Evolutionary conservation across 768 basidiomycete genomes (phyloP).

Genomic region (Mycena floridula): DNA sequence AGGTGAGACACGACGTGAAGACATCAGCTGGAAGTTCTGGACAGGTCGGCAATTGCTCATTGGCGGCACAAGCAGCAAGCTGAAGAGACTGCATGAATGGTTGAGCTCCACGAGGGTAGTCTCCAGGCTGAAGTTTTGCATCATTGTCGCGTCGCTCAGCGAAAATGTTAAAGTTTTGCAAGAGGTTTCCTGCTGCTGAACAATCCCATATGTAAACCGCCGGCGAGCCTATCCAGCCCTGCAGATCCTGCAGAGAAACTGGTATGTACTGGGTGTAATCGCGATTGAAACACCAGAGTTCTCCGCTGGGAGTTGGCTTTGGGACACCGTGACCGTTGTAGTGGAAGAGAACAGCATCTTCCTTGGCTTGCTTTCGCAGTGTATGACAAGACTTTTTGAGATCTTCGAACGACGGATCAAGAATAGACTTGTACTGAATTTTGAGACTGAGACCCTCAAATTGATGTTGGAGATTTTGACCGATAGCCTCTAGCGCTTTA

Average conservation of each 20-base stretch:
- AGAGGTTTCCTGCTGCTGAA: conserved; percentile 91
- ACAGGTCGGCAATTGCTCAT: conserved; percentile 89
- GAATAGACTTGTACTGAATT: conserved; percentile 88
- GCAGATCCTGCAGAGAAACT: conserved; percentile 88
- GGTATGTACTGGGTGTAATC: conserved; percentile 99
- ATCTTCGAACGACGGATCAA: conserved; percentile 95
- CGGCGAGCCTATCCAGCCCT: conserved; percentile 90
- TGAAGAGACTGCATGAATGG: conserved; percentile 88
- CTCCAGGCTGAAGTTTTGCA: conserved; percentile 47
- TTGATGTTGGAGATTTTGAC: conserved; percentile 88
- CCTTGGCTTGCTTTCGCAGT: conserved; percentile 82
- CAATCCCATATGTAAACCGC: conserved; percentile 99
- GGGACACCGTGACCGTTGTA: conserved; percentile 99
- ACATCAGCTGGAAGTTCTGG: conserved; percentile 97
- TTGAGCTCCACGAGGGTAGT: conserved; percentile 53
- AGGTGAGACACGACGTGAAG: conserved; percentile 96
- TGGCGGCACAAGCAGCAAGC: conserved; percentile 87
- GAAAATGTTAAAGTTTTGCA: conserved; percentile 82
- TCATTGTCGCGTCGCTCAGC: conserved; percentile 74
- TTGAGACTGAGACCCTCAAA: conserved; percentile 94
- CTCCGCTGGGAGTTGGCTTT: conserved; percentile 90
- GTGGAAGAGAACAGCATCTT: conserved; percentile 92
- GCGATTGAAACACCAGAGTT: conserved; percentile 98
- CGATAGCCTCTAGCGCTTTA: conserved; percentile 92
- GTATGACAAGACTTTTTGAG: conserved; percentile 80